phyloP scores from a whole-genome alignment of 257 asterid genomes.

The Solanum piurae region DNA sequence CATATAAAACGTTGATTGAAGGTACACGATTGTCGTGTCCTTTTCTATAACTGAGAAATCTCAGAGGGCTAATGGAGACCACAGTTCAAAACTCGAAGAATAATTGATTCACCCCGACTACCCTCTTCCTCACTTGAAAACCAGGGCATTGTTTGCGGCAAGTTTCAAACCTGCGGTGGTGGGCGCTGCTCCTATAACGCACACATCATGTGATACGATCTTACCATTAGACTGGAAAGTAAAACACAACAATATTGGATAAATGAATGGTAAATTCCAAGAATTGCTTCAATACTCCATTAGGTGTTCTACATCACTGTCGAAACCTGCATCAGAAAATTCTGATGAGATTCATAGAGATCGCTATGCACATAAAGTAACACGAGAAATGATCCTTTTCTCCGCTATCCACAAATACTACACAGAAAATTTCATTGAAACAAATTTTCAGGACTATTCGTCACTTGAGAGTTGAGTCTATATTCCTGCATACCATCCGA shows the following conservation, averaged over 20 bases:
- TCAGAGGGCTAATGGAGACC: not conserved
- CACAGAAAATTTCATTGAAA: not conserved
- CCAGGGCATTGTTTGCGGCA: not conserved
- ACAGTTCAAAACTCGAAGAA: not conserved
- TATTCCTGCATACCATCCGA: conserved; percentile 41
- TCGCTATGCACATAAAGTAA: not conserved
- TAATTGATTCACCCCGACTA: not conserved
- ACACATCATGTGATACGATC: not conserved
- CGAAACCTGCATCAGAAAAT: not conserved
- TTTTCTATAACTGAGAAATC: not conserved
- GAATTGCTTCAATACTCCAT: not conserved
- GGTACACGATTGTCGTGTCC: not conserved
- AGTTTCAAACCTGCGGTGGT: not conserved
- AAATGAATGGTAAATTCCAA: not conserved
- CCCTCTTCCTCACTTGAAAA: not conserved
- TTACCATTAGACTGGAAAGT: not conserved
- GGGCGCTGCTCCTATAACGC: not conserved
- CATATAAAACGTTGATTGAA: not conserved
- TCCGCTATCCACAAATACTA: not conserved
- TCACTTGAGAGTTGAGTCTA: conserved; percentile 74
- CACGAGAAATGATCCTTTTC: not conserved
- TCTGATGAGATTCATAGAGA: not conserved
- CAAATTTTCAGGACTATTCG: conserved; percentile 69
- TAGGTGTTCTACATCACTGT: not conserved
- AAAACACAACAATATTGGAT: not conserved